Evolutionary conservation across 805 yeast species (phyloP).

Genomic region (Metschnikowia kofuensis): DNA sequence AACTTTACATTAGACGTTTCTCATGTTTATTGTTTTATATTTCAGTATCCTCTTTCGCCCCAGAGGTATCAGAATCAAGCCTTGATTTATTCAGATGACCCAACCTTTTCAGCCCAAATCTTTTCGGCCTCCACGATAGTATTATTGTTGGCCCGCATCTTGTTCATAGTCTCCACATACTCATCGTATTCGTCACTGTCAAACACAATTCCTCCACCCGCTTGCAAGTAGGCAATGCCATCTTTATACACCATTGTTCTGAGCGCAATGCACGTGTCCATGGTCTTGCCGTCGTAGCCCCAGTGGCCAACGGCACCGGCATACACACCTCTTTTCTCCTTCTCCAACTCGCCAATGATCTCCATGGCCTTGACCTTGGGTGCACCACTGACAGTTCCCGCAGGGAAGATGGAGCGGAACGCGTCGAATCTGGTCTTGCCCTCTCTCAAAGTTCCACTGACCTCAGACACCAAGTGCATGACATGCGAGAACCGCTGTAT

Average conservation of each 20-base stretch:
- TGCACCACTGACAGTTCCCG: slow-evolving; percentile 98
- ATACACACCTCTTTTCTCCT: slow-evolving; percentile 91
- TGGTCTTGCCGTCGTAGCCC: slow-evolving; percentile 91
- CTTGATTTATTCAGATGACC: slow-evolving; percentile 3
- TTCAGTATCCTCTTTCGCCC: too few species aligned
- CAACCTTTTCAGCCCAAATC: slow-evolving; percentile 54
- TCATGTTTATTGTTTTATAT: too few species aligned
- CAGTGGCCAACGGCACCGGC: slow-evolving; percentile 99
- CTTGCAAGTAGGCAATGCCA: slow-evolving; percentile 88
- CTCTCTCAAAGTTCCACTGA: slow-evolving; percentile 81
- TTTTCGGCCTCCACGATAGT: slow-evolving; percentile 92
- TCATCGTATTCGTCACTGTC: slow-evolving; percentile 96
- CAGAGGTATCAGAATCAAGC: neutral
- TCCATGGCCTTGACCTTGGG: slow-evolving; percentile 98
- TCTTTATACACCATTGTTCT: slow-evolving; percentile 96
- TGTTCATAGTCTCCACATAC: slow-evolving; percentile 94
- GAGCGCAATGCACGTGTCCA: slow-evolving; percentile 97
- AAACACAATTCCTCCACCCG: slow-evolving; percentile 97
- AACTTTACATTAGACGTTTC: neutral
- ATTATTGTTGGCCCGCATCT: slow-evolving; percentile 89
- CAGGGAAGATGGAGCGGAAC: slow-evolving; percentile 96
- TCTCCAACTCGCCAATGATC: slow-evolving; percentile 82
- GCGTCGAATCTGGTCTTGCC: slow-evolving; percentile 94
- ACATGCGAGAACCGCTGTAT: slow-evolving; percentile 96
- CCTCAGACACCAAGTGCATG: slow-evolving; percentile 93